Evolutionary conservation across 2,329 filamentous ascomycete genomes (phyloP).

Genomic region (Botryosphaeria dothidea): DNA sequence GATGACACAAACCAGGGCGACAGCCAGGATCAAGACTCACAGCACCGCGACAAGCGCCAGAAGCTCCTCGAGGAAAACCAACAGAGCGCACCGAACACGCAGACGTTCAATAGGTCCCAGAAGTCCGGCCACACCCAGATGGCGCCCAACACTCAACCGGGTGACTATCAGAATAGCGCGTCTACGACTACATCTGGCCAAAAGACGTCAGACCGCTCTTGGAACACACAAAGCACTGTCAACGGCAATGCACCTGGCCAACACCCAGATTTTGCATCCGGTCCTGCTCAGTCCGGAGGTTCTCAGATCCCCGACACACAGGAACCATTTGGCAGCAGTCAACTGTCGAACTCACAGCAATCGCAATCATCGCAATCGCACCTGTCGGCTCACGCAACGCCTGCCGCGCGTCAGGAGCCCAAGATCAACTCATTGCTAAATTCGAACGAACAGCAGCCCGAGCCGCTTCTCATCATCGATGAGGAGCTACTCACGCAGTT

Average conservation of each 20-base stretch:
- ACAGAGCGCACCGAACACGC: slow-evolving; percentile 34
- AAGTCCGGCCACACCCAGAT: slow-evolving; percentile 63
- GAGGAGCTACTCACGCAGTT: slow-evolving; percentile 57
- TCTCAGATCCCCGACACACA: slow-evolving; percentile 68
- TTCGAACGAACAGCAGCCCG: slow-evolving; percentile 30
- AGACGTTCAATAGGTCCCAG: slow-evolving; percentile 47
- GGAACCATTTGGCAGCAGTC: slow-evolving; percentile 31
- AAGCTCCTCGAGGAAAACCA: slow-evolving; percentile 25
- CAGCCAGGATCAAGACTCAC: slow-evolving; percentile 38
- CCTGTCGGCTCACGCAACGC: slow-evolving; percentile 20
- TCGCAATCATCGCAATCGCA: slow-evolving; percentile 38
- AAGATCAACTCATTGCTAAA: slow-evolving; percentile 47
- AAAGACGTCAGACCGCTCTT: slow-evolving; percentile 69
- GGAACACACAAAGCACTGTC: slow-evolving; percentile 72
- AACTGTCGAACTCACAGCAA: slow-evolving; percentile 38
- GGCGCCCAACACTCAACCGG: slow-evolving; percentile 57
- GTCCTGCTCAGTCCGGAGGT: slow-evolving; percentile 52
- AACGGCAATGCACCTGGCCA: slow-evolving; percentile 59
- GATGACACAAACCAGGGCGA: slow-evolving; percentile 49
- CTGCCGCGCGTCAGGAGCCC: slow-evolving; percentile 29
- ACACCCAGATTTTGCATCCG: slow-evolving; percentile 56
- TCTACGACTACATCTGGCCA: slow-evolving; percentile 85
- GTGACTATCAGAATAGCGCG: slow-evolving; percentile 77
- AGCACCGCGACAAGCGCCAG: slow-evolving; percentile 20
- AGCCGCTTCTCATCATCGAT: slow-evolving; percentile 45